Evolutionary conservation across 768 basidiomycete species (phyloP), one percentile per base, ranked within the genome.

Genomic region (Mycena floridula): DNA sequence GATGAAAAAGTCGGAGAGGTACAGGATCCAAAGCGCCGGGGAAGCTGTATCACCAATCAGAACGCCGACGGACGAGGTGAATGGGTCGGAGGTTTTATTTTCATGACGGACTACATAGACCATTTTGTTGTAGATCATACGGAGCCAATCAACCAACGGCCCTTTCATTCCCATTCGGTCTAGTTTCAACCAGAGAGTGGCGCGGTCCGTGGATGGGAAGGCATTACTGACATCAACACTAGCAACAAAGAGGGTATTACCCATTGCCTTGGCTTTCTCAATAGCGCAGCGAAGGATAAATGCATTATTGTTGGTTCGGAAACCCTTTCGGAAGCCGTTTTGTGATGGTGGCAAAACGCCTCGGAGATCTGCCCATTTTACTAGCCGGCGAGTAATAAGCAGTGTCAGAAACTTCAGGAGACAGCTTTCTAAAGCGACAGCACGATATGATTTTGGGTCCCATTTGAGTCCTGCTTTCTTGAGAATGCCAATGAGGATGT

Each of bases 111-210:
- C 56, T 16, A 45, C 35, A 43, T 58, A 61, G 2, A 23, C 2
- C 54, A 59, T 59, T 7, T 45, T 43, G 2, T 24, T 30, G 37
- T 62, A 60, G 13, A 60, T 32, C 46, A 51, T 58, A 11, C 54
- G 42, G 3, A 62, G 47, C 57, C 59, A 60, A 44, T 63, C 60
- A 50, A 61, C 60, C 13, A 59, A 25, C 7, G 49, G 53, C 0
- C 62, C 55, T 4, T 32, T 22, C 8, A 46, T 36, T 3, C 66
- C 63, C 22, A 37, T 25, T 2, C 23, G 15, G 25, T 25, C 28
- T 2, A 65, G 51, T 39, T 65, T 65, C 1, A 54, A n/a, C 64
- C 65, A 66, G 1, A 66, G 51, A 0, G 61, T 58, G 4, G 59
- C 45, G 18, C 57, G 53, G 32, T 68, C 56, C 2, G 57, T 57